Conservation (phyloP, 1,284 basidiomycete genomes). For the Meripilus lineatus region DNA sequence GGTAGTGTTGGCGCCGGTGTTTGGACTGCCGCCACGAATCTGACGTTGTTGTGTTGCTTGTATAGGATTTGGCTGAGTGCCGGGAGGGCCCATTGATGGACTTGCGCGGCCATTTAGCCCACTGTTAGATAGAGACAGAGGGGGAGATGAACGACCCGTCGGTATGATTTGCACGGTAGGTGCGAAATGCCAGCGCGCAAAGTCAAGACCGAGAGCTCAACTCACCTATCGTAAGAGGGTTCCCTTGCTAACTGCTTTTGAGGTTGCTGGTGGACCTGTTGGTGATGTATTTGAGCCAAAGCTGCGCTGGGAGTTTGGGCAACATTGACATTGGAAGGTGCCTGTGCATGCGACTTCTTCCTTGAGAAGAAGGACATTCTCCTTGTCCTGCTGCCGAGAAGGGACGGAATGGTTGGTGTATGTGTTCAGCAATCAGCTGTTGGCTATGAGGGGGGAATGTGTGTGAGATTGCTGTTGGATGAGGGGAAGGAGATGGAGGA, state of each 20-base stretch:
- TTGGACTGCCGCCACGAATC: constrained; percentile 15
- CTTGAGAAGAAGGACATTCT: constrained; percentile 89
- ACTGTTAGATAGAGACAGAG: constrained; percentile 17
- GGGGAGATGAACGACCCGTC: constrained; percentile 15
- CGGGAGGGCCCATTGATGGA: constrained; percentile 21
- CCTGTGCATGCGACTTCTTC: constrained; percentile 58
- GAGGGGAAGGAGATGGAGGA: constrained; percentile 7
- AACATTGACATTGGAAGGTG: constrained; percentile 40
- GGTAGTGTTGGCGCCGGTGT: constrained; percentile 11
- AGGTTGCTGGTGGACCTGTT: constrained; percentile 18
- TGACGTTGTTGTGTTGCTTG: constrained; percentile 19
- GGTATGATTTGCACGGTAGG: no score
- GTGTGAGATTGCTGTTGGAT: constrained; percentile 9
- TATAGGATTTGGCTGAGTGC: constrained; percentile 16
- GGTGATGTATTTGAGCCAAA: constrained; percentile 41
- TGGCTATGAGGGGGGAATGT: constrained; percentile 10
- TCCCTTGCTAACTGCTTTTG: constrained; percentile 28
- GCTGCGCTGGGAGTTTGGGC: constrained; percentile 61
- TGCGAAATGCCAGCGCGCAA: constrained; percentile 10
- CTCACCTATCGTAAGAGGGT: constrained; percentile 29
- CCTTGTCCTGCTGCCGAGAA: constrained; percentile 49
- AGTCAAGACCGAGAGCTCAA: constrained; percentile 7
- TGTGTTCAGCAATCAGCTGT: no score
- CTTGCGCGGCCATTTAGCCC: constrained; percentile 29
- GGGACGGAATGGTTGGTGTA: constrained; percentile 48